These are phyloP conservation scores for Termitomyces bulborhizus DNA, from an alignment of 768 basidiomycete species.

Conservation along the genomic window DNA sequence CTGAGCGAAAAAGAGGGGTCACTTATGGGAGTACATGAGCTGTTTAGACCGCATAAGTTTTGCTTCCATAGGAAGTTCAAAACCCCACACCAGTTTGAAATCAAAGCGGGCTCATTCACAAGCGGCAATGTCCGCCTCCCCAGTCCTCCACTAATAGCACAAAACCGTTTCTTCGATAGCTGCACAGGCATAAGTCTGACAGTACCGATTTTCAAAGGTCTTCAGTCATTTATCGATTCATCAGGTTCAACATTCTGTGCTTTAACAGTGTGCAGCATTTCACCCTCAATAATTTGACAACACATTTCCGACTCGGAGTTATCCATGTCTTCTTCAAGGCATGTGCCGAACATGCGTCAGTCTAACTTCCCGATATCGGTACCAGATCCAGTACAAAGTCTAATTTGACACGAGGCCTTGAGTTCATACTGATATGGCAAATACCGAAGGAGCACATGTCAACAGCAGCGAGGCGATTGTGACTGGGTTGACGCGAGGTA, in stretches of 20 bases:
- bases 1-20: background rate
- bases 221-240: background rate
- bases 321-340: background rate
- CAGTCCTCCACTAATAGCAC: background rate
- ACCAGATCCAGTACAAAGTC: background rate
- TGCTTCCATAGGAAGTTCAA: background rate
- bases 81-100: background rate
- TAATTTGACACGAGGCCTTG: background rate
- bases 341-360: background rate
- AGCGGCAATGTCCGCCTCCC: background rate
- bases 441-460: background rate
- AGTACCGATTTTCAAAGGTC: background rate
- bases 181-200: background rate
- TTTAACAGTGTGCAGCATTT: background rate
- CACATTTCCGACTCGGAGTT: slow-evolving; percentile 1
- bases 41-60: too few relatives aligned
- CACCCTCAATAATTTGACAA: background rate
- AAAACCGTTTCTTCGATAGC: background rate
- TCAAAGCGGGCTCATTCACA: background rate
- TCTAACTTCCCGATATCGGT: background rate
- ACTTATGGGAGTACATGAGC: too few relatives aligned
- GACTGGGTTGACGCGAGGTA: background rate
- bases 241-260: background rate
- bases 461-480: background rate
- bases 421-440: background rate